phyloP scores from a whole-genome alignment of 768 basidiomycete genomes.

The Suillus discolor region DNA sequence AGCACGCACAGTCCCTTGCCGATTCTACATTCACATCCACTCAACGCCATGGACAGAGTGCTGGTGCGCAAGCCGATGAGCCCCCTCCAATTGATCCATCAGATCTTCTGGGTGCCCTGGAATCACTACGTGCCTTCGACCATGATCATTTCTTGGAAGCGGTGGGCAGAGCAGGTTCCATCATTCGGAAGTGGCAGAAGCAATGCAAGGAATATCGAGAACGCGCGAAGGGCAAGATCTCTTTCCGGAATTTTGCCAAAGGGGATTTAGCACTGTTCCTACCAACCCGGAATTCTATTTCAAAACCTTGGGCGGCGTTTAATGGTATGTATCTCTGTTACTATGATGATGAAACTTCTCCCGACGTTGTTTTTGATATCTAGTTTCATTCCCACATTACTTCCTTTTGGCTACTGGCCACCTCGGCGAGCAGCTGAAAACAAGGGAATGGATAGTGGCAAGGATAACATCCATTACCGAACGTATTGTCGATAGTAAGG shows the following conservation, averaged over 20 bases:
- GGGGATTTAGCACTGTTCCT: conserved; percentile 96
- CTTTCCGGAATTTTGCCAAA: conserved; percentile 93
- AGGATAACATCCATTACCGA: conserved; percentile 89
- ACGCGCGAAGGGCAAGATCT: conserved; percentile 94
- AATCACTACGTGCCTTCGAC: conserved; percentile 72
- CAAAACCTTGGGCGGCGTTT: conserved; percentile 98
- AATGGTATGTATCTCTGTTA: conserved; percentile 63
- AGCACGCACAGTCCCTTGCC: conserved; percentile 44
- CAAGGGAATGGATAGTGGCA: conserved; percentile 94
- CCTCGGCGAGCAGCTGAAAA: conserved; percentile 86
- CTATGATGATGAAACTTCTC: conserved; percentile 1
- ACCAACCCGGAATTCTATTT: conserved; percentile 91
- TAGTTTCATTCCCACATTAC: conserved; percentile 97
- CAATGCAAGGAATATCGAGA: conserved; percentile 96
- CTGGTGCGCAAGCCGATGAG: conserved; percentile 57
- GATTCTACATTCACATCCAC: conserved; percentile 53
- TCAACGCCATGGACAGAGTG: conserved; percentile 41
- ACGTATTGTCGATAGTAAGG: conserved; percentile 79
- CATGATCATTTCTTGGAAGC: conserved; percentile 86
- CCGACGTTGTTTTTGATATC: conserved; percentile 34
- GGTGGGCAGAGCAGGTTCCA: conserved; percentile 78
- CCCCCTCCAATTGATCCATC: conserved; percentile 79
- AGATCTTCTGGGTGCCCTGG: conserved; percentile 70
- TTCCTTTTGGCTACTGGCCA: conserved; percentile 89
- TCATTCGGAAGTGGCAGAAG: conserved; percentile 96